Percentiles rank a stretch among this genome's conserved stretches.
Evolutionary conservation across 345 rosid genomes (phyloP).

Genomic region (Carallia brachiata): DNA sequence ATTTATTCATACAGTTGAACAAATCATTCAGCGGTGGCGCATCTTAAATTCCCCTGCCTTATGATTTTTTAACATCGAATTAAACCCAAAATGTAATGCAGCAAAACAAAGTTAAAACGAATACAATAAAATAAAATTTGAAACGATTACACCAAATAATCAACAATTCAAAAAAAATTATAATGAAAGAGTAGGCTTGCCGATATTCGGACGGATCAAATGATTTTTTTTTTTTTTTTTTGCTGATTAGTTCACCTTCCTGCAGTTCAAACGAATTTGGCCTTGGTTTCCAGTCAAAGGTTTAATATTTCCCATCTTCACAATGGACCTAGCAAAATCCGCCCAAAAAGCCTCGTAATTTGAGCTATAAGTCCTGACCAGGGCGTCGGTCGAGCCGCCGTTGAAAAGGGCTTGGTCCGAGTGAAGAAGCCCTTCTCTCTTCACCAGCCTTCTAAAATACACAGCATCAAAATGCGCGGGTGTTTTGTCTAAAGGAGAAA

Average conservation of each 20-base stretch:
- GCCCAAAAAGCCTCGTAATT: slow-evolving; percentile 24
- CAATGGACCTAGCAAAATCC: slow-evolving; percentile 46
- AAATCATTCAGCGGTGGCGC: too few relatives aligned
- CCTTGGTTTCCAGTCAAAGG: slow-evolving; percentile 42
- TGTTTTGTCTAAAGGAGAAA: slow-evolving; percentile 37
- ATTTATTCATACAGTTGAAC: too few relatives aligned
- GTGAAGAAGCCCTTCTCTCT: slow-evolving; percentile 39
- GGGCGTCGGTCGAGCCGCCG: slow-evolving; percentile 37
- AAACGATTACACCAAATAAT: too few relatives aligned
- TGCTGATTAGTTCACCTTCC: slow-evolving; percentile 10
- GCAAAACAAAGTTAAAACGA: too few relatives aligned
- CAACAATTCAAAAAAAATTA: too few relatives aligned
- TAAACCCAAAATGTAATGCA: too few relatives aligned
- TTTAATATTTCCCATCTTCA: slow-evolving; percentile 57
- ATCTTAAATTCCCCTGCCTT: too few relatives aligned
- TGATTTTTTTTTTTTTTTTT: not conserved
- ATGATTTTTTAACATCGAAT: too few relatives aligned
- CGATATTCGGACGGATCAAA: too few relatives aligned
- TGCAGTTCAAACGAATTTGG: slow-evolving; percentile 43
- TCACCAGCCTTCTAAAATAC: slow-evolving; percentile 35
- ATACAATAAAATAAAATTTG: too few relatives aligned
- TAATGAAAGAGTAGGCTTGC: too few relatives aligned
- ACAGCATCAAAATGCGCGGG: slow-evolving; percentile 32
- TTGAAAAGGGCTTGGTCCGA: slow-evolving; percentile 50
- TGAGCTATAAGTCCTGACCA: slow-evolving; percentile 34